Evolutionary conservation across 2,329 filamentous ascomycete species (phyloP), one percentile per base, ranked within the genome.

Genomic region (Lasiodiplodia citricola): DNA sequence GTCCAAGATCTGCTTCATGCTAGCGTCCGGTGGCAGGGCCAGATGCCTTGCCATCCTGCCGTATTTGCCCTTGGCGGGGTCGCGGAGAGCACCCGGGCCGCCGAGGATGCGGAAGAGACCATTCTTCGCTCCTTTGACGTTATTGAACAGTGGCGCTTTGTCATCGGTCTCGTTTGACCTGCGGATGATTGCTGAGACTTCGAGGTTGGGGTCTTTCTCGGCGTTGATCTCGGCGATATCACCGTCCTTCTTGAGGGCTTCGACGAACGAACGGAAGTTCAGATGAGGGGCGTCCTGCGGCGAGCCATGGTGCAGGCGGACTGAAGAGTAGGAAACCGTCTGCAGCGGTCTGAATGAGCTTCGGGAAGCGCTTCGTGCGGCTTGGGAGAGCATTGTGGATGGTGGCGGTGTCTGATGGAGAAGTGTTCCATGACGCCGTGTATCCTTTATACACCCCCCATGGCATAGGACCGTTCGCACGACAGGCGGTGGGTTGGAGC

Each of bases 121-220:
- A 50, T 84, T 72, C 38, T 81, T 72, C 4, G 75, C 74, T 1
- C 84, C 84, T 65, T 81, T 84, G 66, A 87, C 68, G 31, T 86
- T 87, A 74, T 86, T 84, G 78, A 87, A 85, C 0, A 87, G 78
- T 0, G 84, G 84, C 1, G 85, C 84, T 62, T 83, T 84, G 67
- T 79, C 80, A 54, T 84, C 72, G 0, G 75, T 80, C 69, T 87
- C 85, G 69, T 78, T 81, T 10, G 82, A 83, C 16, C 74, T 75
- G 4, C 84, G 78, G 4, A 82, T 83, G 65, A 86, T 85, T 14
- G 84, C 85, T 4, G 75, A 82, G 0, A 77, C 80, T 71, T 86
- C 83, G 41, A 86, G 78, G 62, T 85, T 70, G 4, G 83, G 80
- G 66, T 86, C 82, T 16, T 82, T 72, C 51, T 81, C 76, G 1